phyloP scores from a whole-genome alignment of 2,329 filamentous ascomycete species.

The Lasiodiplodia sp. region DNA sequence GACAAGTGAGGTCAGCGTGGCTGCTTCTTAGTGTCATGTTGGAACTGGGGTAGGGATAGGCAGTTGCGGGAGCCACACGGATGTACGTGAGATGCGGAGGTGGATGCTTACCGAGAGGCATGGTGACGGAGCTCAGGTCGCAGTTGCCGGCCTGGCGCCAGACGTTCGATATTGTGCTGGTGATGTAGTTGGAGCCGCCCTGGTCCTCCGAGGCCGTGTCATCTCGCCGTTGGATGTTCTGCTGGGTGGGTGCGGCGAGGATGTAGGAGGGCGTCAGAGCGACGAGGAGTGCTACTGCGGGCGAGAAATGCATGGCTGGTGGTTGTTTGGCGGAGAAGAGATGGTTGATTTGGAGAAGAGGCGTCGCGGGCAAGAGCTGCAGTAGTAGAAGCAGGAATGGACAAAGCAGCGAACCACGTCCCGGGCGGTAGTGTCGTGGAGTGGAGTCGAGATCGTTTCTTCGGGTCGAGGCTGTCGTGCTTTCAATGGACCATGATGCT shows the following conservation, averaged over 20 bases:
- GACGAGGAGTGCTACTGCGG: slow-evolving; percentile 41
- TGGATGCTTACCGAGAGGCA: slow-evolving; percentile 42
- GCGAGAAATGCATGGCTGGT: slow-evolving; percentile 45
- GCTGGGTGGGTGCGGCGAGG: slow-evolving; percentile 42
- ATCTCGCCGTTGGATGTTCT: slow-evolving; percentile 18
- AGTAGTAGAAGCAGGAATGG: slow-evolving; percentile 24
- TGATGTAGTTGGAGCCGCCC: slow-evolving; percentile 10
- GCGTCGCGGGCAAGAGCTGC: background rate
- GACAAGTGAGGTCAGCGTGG: slow-evolving; percentile 35
- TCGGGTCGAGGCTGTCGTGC: slow-evolving; percentile 13
- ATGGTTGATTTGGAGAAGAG: background rate
- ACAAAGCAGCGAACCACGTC: background rate
- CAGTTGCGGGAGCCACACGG: background rate
- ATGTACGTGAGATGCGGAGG: background rate
- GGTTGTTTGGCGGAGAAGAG: background rate
- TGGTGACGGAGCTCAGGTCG: slow-evolving; percentile 40
- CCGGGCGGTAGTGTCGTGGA: background rate
- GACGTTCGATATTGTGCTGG: slow-evolving; percentile 13
- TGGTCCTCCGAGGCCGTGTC: slow-evolving; percentile 2
- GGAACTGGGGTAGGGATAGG: background rate
- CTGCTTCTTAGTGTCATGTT: background rate
- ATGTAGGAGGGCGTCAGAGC: slow-evolving; percentile 43
- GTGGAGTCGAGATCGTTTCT: slow-evolving; percentile 5
- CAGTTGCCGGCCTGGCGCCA: slow-evolving; percentile 33
- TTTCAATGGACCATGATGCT: slow-evolving; percentile 19